Evolutionary conservation across 768 basidiomycete genomes (phyloP), one percentile per base, ranked within the genome.

Genomic region (Hypholoma fasciculare): DNA sequence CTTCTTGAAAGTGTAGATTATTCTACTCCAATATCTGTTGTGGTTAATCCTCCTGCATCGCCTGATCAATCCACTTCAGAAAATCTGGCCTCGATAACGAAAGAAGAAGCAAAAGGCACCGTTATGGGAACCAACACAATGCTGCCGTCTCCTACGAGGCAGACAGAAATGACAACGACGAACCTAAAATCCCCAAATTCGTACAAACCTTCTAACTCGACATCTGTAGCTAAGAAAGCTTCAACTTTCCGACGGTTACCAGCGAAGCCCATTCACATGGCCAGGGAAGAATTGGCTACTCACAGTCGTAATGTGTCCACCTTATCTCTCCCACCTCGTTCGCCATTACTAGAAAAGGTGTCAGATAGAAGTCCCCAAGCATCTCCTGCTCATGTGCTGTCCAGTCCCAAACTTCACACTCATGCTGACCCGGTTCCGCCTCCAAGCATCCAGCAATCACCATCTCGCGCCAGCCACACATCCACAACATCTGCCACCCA

Each of bases 211-310:
- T 47, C 62, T 43, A 14, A 14, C 6, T 42, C 40, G 5, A 51
- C 42, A 59, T 56, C 64, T 54, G 50, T 61, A 16, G 50, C 61
- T 17, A 65, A 59, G 47, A 83, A 75, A 60, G 63, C 75, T 2
- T 80, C 85, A 1, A 84, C 82, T 0, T 84, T 86, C 66, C 78
- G 85, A 26, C 82, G 78, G 49, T 64, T 86, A 17, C 81, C 78
- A 20, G 60, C 49, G 11, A 65, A 60, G 57, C 63, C 43, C 51
- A 49, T 44, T 36, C 58, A 56, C 14, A 37, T 49, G 38, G 9
- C 39, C 12, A 65, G 57, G 67, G 9, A 6, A 34, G 30, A 34
- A 34, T 46, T 69, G 56, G 37, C 44, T n/a, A 42, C 48, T 23
- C 70, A 69, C 53, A 52, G 68, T 20, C 68, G 71, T 14, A 67